Base-by-base conservation (phyloP, 2,329 filamentous ascomycete species). In the Aspergillus awamori region DNA sequence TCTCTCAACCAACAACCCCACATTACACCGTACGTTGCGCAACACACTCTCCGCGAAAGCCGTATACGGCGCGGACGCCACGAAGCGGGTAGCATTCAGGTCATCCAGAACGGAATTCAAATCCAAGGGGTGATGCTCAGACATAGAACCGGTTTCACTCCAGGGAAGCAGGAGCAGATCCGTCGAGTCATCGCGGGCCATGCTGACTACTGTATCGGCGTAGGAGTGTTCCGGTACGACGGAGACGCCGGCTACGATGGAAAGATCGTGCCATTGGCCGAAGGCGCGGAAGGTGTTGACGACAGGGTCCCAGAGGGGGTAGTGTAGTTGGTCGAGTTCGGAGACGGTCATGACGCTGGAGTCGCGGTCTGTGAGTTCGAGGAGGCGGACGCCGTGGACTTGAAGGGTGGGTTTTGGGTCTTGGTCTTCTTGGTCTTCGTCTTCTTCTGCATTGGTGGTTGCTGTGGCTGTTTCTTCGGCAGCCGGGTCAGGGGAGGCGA, bases 301-400 rank as follows among this genome's bases (percentile, higher is more conserved):
- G 4, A 98, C 89, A 0, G 94, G 92, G 70, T 98, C 94, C 69
- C 86, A 84, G 6, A 85, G 82, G 26, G 86, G 85, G 63, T 87
- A 85, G 53, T 36, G 33, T 4, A 13, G 22, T 4, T 95, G 91
- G 41, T 93, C 89, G 3, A 89, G 83, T 71, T 96, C 92, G 0
- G 92, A 89, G 10, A 96, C 92, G 69, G 92, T 89, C 94, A 98
- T 98, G 69, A 97, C 94, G 17, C 93, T 93, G 0, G 94, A 97
- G 45, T 92, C 90, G 83, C 94, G 92, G 69, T 97, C 93, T 0
- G 92, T 96, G 11, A 98, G 85, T 72, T 96, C 91, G 53, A 96
- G 79, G 15, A 98, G 84, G 13, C 93, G 89, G n/a, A 97, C 79
- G 33, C 93, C 94, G 69, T 96, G 92, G 0, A 93, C 89, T 70